phyloP scores from a whole-genome alignment of 2,329 filamentous ascomycete species.

The Pyricularia pennisetigena region DNA sequence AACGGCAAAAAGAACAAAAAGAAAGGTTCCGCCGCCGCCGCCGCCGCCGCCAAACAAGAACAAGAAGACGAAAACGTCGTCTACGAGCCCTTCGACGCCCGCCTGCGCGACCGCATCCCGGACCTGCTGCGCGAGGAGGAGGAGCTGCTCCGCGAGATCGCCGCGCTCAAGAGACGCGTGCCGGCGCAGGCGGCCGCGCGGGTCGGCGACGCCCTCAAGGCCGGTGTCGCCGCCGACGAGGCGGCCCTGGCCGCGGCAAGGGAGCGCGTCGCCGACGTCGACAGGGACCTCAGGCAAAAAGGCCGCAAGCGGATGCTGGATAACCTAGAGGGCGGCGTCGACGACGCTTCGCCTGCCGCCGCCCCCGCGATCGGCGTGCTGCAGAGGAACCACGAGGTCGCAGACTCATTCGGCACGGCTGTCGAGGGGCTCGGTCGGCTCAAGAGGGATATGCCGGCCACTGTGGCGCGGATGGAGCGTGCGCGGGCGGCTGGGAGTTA shows the following conservation, averaged over 20 bases:
- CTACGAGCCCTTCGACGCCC: conserved; percentile 52
- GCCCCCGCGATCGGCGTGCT: conserved; percentile 22
- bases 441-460: conserved; percentile 50
- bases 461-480: conserved; percentile 55
- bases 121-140: conserved; percentile 53
- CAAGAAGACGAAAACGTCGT: conserved; percentile 21
- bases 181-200: conserved; percentile 32
- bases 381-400: conserved; percentile 36
- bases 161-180: conserved; percentile 44
- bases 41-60: neutral
- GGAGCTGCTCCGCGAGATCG: conserved; percentile 54
- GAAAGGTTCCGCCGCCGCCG: neutral
- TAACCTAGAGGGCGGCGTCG: conserved; percentile 8
- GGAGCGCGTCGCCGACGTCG: conserved; percentile 9
- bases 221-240: conserved; percentile 35
- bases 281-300: conserved; percentile 10
- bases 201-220: conserved; percentile 29
- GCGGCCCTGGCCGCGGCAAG: conserved; percentile 24
- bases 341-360: conserved; percentile 10
- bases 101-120: conserved; percentile 48
- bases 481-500: conserved; percentile 50
- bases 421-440: conserved; percentile 41
- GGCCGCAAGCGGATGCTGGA: conserved; percentile 9
- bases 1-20: neutral
- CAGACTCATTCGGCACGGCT: conserved; percentile 33